Percentiles rank a stretch among this genome's conserved stretches.
Conservation (phyloP, 2,329 filamentous ascomycete species). For the Neopestalotiopsis rosae region DNA sequence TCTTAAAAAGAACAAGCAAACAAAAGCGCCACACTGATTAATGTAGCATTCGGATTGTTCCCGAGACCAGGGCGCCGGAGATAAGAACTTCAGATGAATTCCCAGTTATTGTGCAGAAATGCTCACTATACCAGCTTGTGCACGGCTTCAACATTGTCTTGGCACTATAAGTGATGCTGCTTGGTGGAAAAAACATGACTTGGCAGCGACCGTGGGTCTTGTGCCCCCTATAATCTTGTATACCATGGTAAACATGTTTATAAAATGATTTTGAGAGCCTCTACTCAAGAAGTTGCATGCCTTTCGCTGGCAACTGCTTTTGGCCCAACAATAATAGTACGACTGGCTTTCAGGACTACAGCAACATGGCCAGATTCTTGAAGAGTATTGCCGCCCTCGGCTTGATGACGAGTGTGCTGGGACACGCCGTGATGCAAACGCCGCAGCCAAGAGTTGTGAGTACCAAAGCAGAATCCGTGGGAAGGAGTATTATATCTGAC, state of each 20-base stretch:
- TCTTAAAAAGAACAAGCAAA: too few relatives aligned
- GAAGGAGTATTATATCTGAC: neutral
- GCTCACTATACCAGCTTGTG: neutral
- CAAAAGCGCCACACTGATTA: neutral
- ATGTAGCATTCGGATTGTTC: neutral
- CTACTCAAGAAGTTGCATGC: neutral
- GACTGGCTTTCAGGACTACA: neutral
- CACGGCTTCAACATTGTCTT: neutral
- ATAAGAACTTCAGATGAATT: neutral
- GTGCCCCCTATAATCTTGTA: neutral
- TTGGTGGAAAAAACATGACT: constrained; percentile 7
- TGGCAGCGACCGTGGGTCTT: neutral
- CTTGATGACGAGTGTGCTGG: constrained; percentile 1
- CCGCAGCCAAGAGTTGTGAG: constrained; percentile 7
- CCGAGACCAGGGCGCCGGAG: neutral
- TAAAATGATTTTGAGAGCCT: neutral
- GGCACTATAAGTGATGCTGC: constrained; percentile 12
- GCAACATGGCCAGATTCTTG: neutral
- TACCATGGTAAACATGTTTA: neutral
- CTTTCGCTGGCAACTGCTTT: neutral
- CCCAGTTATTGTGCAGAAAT: neutral
- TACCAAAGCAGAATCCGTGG: neutral
- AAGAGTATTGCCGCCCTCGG: neutral
- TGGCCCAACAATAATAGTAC: neutral
- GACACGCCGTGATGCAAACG: neutral